phyloP scores from a whole-genome alignment of 169 alveolate species.

The Cryptosporidium parvum region DNA sequence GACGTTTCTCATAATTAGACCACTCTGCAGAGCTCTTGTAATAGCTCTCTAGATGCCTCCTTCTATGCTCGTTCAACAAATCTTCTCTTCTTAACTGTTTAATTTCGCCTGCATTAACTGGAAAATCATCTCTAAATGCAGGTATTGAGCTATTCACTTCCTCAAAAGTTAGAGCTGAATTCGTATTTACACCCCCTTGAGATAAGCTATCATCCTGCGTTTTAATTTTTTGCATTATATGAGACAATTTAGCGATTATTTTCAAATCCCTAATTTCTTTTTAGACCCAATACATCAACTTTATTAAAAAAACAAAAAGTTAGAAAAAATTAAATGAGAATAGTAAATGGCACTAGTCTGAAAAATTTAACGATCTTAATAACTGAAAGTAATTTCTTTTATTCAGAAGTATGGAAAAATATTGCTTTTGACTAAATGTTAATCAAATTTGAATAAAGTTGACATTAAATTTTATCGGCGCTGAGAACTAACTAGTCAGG shows the following conservation, averaged over 20 bases:
- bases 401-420: not conserved
- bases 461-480: constrained; percentile 12
- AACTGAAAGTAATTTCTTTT: not conserved
- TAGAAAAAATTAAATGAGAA: not conserved
- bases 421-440: not conserved
- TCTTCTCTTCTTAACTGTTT: constrained; percentile 77
- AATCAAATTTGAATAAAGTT: not conserved
- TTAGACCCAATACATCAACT: constrained; percentile 9
- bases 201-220: constrained; percentile 1
- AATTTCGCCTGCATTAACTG: constrained; percentile 81
- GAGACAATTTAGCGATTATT: not conserved
- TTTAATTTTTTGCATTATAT: constrained; percentile 13
- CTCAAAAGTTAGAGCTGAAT: constrained; percentile 43
- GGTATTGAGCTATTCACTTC: constrained; percentile 76
- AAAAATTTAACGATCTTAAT: not conserved
- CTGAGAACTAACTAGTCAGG: constrained; percentile 26
- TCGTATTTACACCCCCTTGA: not conserved
- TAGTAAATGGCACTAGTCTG: not conserved
- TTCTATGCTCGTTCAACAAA: constrained; percentile 79
- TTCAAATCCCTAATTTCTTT: not conserved
- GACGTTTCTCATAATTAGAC: constrained; percentile 78
- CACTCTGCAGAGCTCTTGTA: constrained; percentile 80
- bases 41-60: constrained; percentile 80
- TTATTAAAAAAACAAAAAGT: not conserved
- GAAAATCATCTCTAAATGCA: constrained; percentile 79